Percentiles rank a stretch among this genome's conserved stretches.
phyloP scores from a whole-genome alignment of 2,329 filamentous ascomycete species.

The Fusarium sp. region DNA sequence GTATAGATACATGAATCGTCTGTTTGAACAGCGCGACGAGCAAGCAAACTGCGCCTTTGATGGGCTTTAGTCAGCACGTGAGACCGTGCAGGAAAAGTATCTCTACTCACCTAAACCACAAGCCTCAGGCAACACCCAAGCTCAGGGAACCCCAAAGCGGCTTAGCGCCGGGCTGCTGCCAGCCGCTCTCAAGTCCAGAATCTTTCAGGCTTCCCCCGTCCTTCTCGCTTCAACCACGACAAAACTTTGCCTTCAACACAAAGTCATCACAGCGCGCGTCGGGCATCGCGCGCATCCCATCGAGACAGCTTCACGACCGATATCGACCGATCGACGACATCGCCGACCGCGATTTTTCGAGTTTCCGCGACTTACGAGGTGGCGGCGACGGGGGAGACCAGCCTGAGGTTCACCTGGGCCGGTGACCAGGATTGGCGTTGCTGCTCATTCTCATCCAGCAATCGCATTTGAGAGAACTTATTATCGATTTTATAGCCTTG shows the following conservation, averaged over 20 bases:
- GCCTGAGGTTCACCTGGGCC: conserved; percentile 63
- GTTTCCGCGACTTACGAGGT: conserved; percentile 55
- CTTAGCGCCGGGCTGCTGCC: conserved; percentile 47
- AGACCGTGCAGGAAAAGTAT: conserved; percentile 34
- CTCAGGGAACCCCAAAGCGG: conserved; percentile 36
- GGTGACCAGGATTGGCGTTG: conserved; percentile 61
- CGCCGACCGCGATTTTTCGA: conserved; percentile 55
- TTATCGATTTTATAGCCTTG: conserved; percentile 52
- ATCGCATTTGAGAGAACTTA: conserved; percentile 50
- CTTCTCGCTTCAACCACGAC: conserved; percentile 60
- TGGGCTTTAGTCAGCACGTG: conserved; percentile 44
- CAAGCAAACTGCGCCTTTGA: background rate
- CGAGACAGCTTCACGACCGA: conserved; percentile 48
- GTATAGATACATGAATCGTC: conserved; percentile 37
- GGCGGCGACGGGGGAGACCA: conserved; percentile 62
- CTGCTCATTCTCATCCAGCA: conserved; percentile 59
- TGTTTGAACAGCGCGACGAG: conserved; percentile 18
- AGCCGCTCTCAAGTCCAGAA: conserved; percentile 59
- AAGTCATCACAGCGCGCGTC: conserved; percentile 67
- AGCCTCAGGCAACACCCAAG: conserved; percentile 47
- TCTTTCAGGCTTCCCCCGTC: conserved; percentile 58
- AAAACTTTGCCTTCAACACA: conserved; percentile 57
- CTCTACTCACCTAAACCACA: conserved; percentile 14
- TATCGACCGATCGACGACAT: conserved; percentile 51
- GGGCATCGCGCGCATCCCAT: conserved; percentile 59